Base-by-base conservation (phyloP, 495 filamentous ascomycete genomes). In the Penicillium mononematosum region DNA sequence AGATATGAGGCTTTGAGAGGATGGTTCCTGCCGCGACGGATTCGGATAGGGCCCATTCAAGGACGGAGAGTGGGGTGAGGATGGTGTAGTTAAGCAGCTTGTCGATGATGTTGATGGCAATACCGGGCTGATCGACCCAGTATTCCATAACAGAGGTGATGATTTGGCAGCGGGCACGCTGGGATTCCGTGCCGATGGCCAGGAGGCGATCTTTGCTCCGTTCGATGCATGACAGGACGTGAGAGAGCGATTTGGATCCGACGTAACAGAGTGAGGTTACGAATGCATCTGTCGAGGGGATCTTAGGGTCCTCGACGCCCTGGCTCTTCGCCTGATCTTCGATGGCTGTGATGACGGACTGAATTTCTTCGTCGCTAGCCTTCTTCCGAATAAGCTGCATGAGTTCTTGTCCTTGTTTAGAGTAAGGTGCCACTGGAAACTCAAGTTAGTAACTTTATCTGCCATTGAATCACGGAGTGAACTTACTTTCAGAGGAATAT, bases 11-110 rank as follows among this genome's bases (percentile, higher is more conserved):
- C 59, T 86, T 80, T 19, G 86, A 78, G 17, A 99, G 85, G 1
- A 84, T 82, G 24, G 83, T 79, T 25, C 89, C 91, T 31, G 85
- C 80, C 20, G 80, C 81, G 19, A 85, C 69, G 46, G 82, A 75
- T 56, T 87, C 81, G 29, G 81, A 74, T 4, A 98, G 72, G 1
- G 88, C 91, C 95, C 95, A 99, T 66, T 93, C 83, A 56, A 96
- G 80, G 42, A 99, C 92, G 29, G 84, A 84, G 34, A 82, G 71
- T 0, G 94, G 94, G 10, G 84, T 88, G 8, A 99, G 80, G 58
- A 99, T 95, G 36, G 88, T 91, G 77, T 98, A 99, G 70, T 99
- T 99, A 27, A 99, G 86, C 4, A 99, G 80, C 75, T 96, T 98
- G 78, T 99, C 94, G 53, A 98, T 81, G 63, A 99, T 92, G 63